Evolutionary conservation across 176 grass and related monocot genomes (phyloP), one percentile per base, ranked within the genome.

Genomic region (Eremochloa ophiuroides): DNA sequence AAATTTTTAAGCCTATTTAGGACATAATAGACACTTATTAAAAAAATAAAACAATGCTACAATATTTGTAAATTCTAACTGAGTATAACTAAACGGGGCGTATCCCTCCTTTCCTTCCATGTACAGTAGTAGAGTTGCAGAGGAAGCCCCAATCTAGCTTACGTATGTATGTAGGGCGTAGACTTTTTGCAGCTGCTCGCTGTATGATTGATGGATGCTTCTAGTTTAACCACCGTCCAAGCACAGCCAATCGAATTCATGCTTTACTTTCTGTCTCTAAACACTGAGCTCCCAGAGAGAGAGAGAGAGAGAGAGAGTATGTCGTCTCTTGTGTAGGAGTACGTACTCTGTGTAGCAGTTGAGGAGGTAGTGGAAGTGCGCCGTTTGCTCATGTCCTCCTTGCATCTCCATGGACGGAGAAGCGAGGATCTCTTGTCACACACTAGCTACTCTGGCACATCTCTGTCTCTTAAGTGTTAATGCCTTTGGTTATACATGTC

Each of bases 401-500:
- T n/a, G n/a, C 73, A 64, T 23, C 61, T 77, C 18, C 28, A 77
- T 44, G 55, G n/a, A 59, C n/a, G 55, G 10, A 7, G 22, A 10
- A 0, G 35, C n/a, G n/a, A 37, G 10, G 27, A 62, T 62, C 42
- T 71, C 64, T 39, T 76, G 51, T 82, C 85, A 87, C 85, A 0
- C 48, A 48, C 47, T 4, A 10, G 3, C 41, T 50, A 20, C 48
- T 81, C 85, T 87, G 79, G 0, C 44, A 72, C 80, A 77, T 78
- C 66, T 63, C 40, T 82, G 72, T 71, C 85, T 70, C 72, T 51
- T 55, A 82, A 82, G 79, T 82, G 39, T 59, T 69, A 69, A 68
- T 69, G 34, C 40, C n/a, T 51, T 71, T n/a, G 77, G 67, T 86
- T 86, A 62, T 86, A 37, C 78, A 76, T 76, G 72, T 87, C 64